Base-by-base conservation (phyloP, 2,329 filamentous ascomycete genomes). In the Beauveria sp. region DNA sequence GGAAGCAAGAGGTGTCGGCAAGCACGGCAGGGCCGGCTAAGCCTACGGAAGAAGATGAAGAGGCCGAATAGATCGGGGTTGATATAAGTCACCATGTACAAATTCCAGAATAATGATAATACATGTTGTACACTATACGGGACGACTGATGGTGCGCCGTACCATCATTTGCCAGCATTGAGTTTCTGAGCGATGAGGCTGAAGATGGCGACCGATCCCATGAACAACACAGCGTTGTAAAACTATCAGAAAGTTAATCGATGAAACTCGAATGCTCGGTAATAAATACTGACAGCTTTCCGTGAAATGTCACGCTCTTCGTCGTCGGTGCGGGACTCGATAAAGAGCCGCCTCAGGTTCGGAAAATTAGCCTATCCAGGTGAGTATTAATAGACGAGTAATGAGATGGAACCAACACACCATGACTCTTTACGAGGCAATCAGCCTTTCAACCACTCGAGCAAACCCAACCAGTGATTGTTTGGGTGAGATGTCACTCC, bases 191-290 rank as follows among this genome's bases (percentile, higher is more conserved):
- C 95, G 64, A 95, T 87, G 64, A 99, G 79, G 73, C 93, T 96
- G 78, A 98, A 97, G 64, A 96, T 86, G 8, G 93, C 92, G 26
- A 99, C 90, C 0, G 95, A 97, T 26, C 93, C 95, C 81, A 99
- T 93, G 78, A 98, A 99, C 2, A 98, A 80, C 1, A 97, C 92
- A 0, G 96, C 86, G 70, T 99, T 98, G 77, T 99, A 99, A 74
- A 99, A 99, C 95, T 96, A 50, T 2, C 14, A 6, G 10, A 16
- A 5, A 3, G 16, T 38, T 38, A 38, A 38, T 38, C 12, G 14
- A 38, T 16, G 34, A 38, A 38, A 16, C 5, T 5, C 34, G 34
- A 38, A 6, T 6, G 34, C 34, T 38, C 34, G 34, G 34, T 6
- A 5, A 31, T n/a, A 10, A 45, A 14, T 20, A 18, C 89, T 71